Conservation (phyloP, 2,329 filamentous ascomycete genomes). For the Thielaviopsis musarum region DNA sequence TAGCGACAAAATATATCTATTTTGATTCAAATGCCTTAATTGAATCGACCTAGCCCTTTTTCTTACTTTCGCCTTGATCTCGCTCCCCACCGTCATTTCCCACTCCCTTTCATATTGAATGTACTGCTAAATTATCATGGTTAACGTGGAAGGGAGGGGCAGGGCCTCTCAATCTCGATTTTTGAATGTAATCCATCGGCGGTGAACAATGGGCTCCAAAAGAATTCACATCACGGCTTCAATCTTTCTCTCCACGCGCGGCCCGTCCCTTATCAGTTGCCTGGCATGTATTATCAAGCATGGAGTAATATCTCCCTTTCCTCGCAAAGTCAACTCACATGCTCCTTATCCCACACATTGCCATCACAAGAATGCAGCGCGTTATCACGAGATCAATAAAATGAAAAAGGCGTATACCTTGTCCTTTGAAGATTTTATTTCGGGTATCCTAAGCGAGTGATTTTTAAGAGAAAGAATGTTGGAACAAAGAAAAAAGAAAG, state of each 20-base stretch:
- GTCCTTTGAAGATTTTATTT: conserved; percentile 3
- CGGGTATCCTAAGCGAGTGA: conserved; percentile 8
- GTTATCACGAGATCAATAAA: not conserved
- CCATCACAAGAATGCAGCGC: not conserved
- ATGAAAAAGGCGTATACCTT: not conserved
- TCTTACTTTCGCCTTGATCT: not conserved
- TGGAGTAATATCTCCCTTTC: too few species aligned
- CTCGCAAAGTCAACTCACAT: too few species aligned
- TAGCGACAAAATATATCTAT: too few species aligned
- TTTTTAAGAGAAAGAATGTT: not conserved
- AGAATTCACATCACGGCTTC: not conserved
- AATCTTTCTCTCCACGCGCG: too few species aligned
- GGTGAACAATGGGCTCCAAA: not conserved
- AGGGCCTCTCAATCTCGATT: not conserved
- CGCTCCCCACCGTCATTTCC: not conserved
- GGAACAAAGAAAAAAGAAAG: not conserved
- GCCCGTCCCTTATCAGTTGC: too few species aligned
- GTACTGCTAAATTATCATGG: not conserved
- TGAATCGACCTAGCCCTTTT: not conserved
- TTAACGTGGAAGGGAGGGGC: not conserved
- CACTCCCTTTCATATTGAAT: not conserved
- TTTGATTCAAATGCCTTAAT: too few species aligned
- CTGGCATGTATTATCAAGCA: too few species aligned
- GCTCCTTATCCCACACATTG: too few species aligned
- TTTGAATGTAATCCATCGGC: not conserved